These are phyloP conservation scores for Echium plantagineum DNA, from an alignment of 257 asterid species.

Conservation along the genomic window DNA sequence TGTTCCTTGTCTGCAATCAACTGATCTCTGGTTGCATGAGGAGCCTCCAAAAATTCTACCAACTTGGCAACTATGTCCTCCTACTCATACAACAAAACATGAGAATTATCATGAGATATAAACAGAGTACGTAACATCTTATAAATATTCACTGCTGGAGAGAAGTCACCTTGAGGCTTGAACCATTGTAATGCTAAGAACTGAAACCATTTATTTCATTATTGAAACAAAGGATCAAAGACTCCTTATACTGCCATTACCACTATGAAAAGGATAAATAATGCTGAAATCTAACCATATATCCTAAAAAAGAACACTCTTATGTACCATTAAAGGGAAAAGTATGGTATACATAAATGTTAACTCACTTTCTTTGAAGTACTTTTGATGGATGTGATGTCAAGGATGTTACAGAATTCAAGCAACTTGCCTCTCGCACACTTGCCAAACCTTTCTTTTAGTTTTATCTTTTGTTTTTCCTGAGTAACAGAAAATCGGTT, in stretches of 20 bases:
- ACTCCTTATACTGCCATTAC: not conserved
- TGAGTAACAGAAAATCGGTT: slow-evolving; percentile 10
- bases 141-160: not conserved
- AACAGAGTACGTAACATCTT: not conserved
- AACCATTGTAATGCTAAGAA: not conserved
- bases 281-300: not conserved
- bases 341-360: slow-evolving; percentile 5
- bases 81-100: slow-evolving; percentile 19
- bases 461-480: slow-evolving; percentile 47
- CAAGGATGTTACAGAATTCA: slow-evolving; percentile 52
- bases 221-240: not conserved
- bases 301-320: not conserved
- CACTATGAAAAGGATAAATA: not conserved
- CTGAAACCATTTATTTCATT: not conserved
- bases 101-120: not conserved
- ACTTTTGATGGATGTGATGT: slow-evolving; percentile 36
- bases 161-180: not conserved
- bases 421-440: slow-evolving; percentile 42
- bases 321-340: not conserved
- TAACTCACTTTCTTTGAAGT: slow-evolving; percentile 42
- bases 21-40: slow-evolving; percentile 64
- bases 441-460: slow-evolving; percentile 56
- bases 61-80: slow-evolving; percentile 72
- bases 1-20: slow-evolving; percentile 69
- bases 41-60: slow-evolving; percentile 73